Conservation (phyloP, 129 eudicot species). For the Flaveria trinervia region DNA sequence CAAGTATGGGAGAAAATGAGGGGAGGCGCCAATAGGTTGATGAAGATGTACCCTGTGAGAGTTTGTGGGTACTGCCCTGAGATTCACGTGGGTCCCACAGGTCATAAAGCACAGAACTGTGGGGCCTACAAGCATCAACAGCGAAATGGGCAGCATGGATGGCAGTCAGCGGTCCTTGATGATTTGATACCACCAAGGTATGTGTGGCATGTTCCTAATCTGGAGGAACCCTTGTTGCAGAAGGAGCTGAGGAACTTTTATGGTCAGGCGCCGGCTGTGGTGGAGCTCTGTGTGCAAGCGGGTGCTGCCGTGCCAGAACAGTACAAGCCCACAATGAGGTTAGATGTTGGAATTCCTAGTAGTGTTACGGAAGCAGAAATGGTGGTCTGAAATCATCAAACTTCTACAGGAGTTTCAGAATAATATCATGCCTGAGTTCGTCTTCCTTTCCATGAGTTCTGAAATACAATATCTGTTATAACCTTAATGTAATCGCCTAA, state of each 20-base stretch:
- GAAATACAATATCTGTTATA: no score
- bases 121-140: conserved; percentile 99
- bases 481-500: no score
- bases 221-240: conserved; percentile 57
- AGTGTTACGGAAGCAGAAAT: conserved; percentile 86
- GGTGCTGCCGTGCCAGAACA: conserved; percentile 90
- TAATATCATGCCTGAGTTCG: neutral
- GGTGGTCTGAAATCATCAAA: conserved; percentile 54
- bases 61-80: conserved; percentile 98
- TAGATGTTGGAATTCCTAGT: conserved; percentile 87
- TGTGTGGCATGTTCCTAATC: conserved; percentile 96
- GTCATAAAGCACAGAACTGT: conserved; percentile 96
- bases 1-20: conserved; percentile 93
- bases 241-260: conserved; percentile 82
- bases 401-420: no score
- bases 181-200: conserved; percentile 89
- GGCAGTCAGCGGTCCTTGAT: conserved; percentile 91
- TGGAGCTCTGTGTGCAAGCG: conserved; percentile 87
- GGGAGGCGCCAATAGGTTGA: conserved; percentile 69
- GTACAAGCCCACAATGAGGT: conserved; percentile 89
- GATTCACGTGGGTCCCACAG: conserved; percentile 81
- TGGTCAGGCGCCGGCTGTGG: conserved; percentile 98
- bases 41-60: conserved; percentile 91
- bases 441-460: no score
- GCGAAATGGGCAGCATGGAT: conserved; percentile 96